Percentiles rank a stretch among this genome's conserved stretches.
These are phyloP conservation scores for Posidonia australis DNA, from an alignment of 106 monocot genomes.

Conservation along the genomic window DNA sequence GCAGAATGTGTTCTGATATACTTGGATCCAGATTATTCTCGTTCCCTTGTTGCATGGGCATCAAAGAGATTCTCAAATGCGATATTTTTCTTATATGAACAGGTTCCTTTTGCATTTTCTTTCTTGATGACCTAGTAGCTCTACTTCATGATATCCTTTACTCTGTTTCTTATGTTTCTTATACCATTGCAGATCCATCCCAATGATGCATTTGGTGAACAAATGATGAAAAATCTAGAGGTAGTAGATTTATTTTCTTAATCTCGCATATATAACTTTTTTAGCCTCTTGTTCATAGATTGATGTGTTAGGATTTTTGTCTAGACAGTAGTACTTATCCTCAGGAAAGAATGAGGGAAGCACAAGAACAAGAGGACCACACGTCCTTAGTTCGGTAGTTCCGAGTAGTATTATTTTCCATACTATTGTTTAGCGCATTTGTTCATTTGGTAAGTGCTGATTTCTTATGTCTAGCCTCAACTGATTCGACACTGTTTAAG, in stretches of 20 bases:
- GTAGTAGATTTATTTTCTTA: slow-evolving; percentile 16
- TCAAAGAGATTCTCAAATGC: slow-evolving; percentile 69
- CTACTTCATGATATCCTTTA: not conserved
- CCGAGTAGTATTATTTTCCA: too few species aligned
- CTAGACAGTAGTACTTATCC: not conserved
- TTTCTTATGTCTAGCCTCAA: too few species aligned
- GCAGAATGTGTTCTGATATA: slow-evolving; percentile 99
- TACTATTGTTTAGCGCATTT: too few species aligned
- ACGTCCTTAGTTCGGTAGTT: too few species aligned
- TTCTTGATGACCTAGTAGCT: not conserved
- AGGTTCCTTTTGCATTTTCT: slow-evolving; percentile 30
- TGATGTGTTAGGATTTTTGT: not conserved
- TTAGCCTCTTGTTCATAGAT: not conserved
- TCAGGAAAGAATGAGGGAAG: too few species aligned
- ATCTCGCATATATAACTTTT: not conserved
- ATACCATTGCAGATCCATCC: slow-evolving; percentile 60
- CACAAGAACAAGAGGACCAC: too few species aligned
- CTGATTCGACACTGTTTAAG: too few species aligned
- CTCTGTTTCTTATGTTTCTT: not conserved
- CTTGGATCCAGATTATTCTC: slow-evolving; percentile 71
- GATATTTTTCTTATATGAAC: slow-evolving; percentile 92
- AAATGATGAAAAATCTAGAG: slow-evolving; percentile 97
- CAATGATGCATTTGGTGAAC: slow-evolving; percentile 96
- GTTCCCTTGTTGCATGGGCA: slow-evolving; percentile 63
- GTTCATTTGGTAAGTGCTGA: too few species aligned